A percentile compares a stretch with the other conserved stretches of the same genome.
These are phyloP conservation scores for Fusarium ambrosium DNA, from an alignment of 2,329 filamentous ascomycete species.

Conservation along the genomic window DNA sequence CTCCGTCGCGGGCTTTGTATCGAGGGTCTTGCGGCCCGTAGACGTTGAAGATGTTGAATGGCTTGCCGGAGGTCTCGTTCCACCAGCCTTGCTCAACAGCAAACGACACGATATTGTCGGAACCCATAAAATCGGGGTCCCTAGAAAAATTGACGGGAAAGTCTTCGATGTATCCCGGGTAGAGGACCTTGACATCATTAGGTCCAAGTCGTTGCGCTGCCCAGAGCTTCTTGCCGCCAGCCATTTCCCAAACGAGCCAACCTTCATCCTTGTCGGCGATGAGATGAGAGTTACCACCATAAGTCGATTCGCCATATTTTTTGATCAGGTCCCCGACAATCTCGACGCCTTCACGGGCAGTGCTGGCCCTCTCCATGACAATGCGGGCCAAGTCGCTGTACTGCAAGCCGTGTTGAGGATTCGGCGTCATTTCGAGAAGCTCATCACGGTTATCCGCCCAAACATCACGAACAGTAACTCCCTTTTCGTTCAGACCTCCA, in stretches of 20 bases:
- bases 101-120: constrained; percentile 41
- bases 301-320: constrained; percentile 39
- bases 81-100: constrained; percentile 43
- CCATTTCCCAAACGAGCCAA: constrained; percentile 45
- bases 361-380: constrained; percentile 40
- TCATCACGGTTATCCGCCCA: constrained; percentile 44
- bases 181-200: constrained; percentile 39
- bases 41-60: constrained; percentile 41
- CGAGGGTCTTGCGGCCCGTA: constrained; percentile 40
- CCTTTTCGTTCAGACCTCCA: constrained; percentile 42
- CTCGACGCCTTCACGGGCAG: constrained; percentile 38
- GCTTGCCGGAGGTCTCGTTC: constrained; percentile 34
- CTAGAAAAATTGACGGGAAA: constrained; percentile 34
- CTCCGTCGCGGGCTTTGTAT: constrained; percentile 41
- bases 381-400: constrained; percentile 44
- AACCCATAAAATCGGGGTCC: constrained; percentile 30
- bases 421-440: constrained; percentile 40
- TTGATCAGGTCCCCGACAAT: constrained; percentile 37
- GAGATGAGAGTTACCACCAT: constrained; percentile 43
- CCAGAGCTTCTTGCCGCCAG: constrained; percentile 41
- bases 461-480: constrained; percentile 40
- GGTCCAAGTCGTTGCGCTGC: constrained; percentile 41
- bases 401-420: constrained; percentile 39
- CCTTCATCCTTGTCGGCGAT: constrained; percentile 43
- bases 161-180: constrained; percentile 41